A percentile compares a stretch with the other conserved stretches of the same genome.
phyloP scores from a whole-genome alignment of 202 grass and related monocot genomes.

The Carex sylvatica region DNA sequence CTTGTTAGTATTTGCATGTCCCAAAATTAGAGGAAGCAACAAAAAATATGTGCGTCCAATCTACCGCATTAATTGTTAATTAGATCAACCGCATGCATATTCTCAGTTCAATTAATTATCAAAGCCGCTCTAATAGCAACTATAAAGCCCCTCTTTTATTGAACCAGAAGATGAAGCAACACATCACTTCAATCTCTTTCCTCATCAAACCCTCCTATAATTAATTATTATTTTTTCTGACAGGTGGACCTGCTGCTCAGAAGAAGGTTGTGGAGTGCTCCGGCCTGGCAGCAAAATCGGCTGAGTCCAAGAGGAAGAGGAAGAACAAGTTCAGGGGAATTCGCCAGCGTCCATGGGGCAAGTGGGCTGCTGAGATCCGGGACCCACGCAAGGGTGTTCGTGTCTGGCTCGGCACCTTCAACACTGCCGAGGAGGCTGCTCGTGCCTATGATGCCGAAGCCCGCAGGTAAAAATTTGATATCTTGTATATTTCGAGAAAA shows the following conservation, averaged over 20 bases:
- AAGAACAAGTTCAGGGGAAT: conserved; percentile 43
- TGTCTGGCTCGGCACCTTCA: conserved; percentile 36
- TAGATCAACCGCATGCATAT: background rate
- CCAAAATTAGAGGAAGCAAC: background rate
- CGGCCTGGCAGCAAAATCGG: background rate
- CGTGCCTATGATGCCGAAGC: conserved; percentile 40
- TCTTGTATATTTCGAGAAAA: background rate
- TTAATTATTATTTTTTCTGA: conserved; percentile 2
- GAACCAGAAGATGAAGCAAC: background rate
- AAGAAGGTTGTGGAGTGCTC: background rate
- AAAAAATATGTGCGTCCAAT: background rate
- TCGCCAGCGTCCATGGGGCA: conserved; percentile 29
- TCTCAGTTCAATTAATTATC: conserved; percentile 3
- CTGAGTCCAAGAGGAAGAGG: conserved; percentile 32
- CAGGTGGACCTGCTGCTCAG: background rate
- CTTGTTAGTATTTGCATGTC: background rate
- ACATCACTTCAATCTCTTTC: background rate
- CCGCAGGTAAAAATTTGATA: background rate
- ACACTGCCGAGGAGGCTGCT: conserved; percentile 24
- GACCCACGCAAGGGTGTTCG: conserved; percentile 43
- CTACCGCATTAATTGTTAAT: background rate
- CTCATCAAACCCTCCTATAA: too few relatives aligned
- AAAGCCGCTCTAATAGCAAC: background rate
- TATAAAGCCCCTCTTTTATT: background rate
- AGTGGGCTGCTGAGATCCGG: conserved; percentile 40